Evolutionary conservation across 2,329 filamentous ascomycete genomes (phyloP).

Genomic region (Cladophialophora carrionii): DNA sequence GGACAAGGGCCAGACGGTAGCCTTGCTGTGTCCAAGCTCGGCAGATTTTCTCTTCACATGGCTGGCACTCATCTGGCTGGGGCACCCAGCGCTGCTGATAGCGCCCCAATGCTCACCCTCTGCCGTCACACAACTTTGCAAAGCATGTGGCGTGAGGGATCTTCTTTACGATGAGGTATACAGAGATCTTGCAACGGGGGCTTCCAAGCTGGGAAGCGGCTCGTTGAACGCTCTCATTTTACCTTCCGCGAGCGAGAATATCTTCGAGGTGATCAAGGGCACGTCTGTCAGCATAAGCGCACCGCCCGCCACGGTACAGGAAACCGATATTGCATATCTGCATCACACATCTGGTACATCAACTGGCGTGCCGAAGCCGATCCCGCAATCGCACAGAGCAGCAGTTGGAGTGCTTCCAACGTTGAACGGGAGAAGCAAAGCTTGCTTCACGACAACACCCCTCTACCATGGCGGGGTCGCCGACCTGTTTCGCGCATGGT

Average conservation of each 20-base stretch:
- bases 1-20: constrained; percentile 47
- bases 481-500: constrained; percentile 66
- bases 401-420: constrained; percentile 60
- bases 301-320: constrained; percentile 10
- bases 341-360: constrained; percentile 69
- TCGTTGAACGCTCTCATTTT: background rate
- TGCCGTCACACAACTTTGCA: constrained; percentile 60
- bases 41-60: constrained; percentile 62
- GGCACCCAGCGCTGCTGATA: constrained; percentile 60
- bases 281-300: background rate
- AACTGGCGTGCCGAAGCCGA: constrained; percentile 65
- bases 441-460: constrained; percentile 68
- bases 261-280: constrained; percentile 15
- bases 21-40: constrained; percentile 61
- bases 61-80: constrained; percentile 62
- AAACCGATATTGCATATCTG: constrained; percentile 58
- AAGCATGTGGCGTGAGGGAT: constrained; percentile 47
- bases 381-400: constrained; percentile 61
- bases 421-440: constrained; percentile 47
- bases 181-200: constrained; percentile 24
- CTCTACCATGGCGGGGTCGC: constrained; percentile 68
- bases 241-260: constrained; percentile 19
- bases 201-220: background rate
- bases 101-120: constrained; percentile 55
- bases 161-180: constrained; percentile 53